Base-by-base conservation (phyloP, 805 yeast genomes). In the Hanseniaspora thailandica region DNA sequence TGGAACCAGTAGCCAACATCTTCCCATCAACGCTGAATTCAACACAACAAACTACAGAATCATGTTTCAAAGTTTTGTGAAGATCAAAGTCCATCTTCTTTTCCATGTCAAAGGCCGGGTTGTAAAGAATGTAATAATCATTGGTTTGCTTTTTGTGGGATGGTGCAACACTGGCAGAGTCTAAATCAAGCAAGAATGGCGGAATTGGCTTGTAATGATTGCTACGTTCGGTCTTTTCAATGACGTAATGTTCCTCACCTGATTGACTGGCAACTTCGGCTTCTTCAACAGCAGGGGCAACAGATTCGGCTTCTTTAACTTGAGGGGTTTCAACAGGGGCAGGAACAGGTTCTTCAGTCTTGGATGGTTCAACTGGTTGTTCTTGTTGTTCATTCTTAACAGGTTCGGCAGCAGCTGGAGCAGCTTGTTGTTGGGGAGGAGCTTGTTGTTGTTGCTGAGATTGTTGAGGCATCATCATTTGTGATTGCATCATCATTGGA, bases 31-130 rank as follows among this genome's bases (percentile, higher is more conserved):
- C 80, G 55, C 89, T 81, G 72, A 93, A 90, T 57, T 95, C 77
- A 55, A 90, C 97, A 69, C 97, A 90, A 73, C 97, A 93, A 48
- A 90, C 97, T 44, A 90, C 97, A 1, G 95, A 84, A 15, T 88
- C 77, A 71, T 93, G 97, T 65, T 86, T 95, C 60, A 90, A 77
- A 13, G 96, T 83, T 64, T 85, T 93, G 60, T 88, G 86, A 57
- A 90, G 75, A 48, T 88, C 93, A 48, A 90, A 89, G 63, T 90
- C 97, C 55, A 86, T 76, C 40, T 73, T 69, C 57, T 78, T 77
- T 47, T 84, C 82, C 30, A 49, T 33, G 19, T 47, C 51, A 58
- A 87, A 78, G 26, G 87, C 85, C 39, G 96, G 96, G 70, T 90
- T 93, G 73, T 84, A 90, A 59, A 93, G 76, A 13, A 86, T 84